These are phyloP conservation scores for Chrysoporthe puriensis DNA, from an alignment of 2,329 filamentous ascomycete genomes.

Conservation along the genomic window DNA sequence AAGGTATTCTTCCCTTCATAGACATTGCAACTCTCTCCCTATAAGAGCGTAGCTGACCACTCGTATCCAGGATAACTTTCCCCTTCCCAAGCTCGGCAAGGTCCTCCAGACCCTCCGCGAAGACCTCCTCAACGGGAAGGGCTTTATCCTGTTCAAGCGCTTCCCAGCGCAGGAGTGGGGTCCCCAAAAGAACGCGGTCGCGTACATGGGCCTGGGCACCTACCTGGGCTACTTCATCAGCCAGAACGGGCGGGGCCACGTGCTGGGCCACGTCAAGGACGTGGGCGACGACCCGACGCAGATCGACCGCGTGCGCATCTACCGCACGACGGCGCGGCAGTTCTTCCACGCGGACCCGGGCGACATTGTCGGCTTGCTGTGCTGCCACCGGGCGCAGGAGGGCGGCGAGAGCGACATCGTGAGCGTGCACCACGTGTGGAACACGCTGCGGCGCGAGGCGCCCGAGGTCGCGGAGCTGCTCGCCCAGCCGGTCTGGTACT, in stretches of 20 bases:
- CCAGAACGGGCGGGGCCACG: constrained; percentile 83
- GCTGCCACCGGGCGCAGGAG: constrained; percentile 75
- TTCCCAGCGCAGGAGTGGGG: constrained; percentile 80
- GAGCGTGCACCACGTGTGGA: constrained; percentile 80
- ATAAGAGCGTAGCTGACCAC: background rate
- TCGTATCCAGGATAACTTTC: constrained; percentile 44
- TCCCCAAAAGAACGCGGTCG: constrained; percentile 77
- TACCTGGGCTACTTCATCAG: constrained; percentile 87
- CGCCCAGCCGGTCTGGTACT: constrained; percentile 84
- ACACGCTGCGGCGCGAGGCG: constrained; percentile 72
- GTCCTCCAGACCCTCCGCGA: constrained; percentile 42
- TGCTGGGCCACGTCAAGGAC: constrained; percentile 88
- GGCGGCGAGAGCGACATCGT: constrained; percentile 85
- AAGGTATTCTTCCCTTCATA: constrained; percentile 26
- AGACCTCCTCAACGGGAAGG: constrained; percentile 74
- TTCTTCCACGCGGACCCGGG: constrained; percentile 86
- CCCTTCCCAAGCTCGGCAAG: constrained; percentile 45
- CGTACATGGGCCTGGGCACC: constrained; percentile 88
- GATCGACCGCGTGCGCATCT: constrained; percentile 88
- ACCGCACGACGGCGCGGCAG: constrained; percentile 82
- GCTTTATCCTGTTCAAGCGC: constrained; percentile 87
- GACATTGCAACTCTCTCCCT: too few species aligned
- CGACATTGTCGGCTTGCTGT: constrained; percentile 83
- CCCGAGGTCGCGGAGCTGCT: constrained; percentile 79
- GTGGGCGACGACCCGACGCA: constrained; percentile 79